These are phyloP conservation scores for Oidium heveae DNA, from an alignment of 2,329 filamentous ascomycete species.

Conservation along the genomic window DNA sequence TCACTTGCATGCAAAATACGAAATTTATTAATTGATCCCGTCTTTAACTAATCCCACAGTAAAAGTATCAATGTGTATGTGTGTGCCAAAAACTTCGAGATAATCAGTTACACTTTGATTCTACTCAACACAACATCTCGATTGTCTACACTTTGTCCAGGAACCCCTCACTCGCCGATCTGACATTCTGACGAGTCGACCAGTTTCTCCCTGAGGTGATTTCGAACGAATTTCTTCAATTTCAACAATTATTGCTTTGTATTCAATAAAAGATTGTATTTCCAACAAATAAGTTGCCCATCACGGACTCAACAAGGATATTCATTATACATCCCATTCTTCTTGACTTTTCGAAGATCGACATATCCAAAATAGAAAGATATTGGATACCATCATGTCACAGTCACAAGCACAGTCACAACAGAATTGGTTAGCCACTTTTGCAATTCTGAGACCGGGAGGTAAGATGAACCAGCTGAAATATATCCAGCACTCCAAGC, in stretches of 20 bases:
- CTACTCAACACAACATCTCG: background rate
- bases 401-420: conserved; percentile 18
- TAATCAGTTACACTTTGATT: background rate
- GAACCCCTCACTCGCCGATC: conserved; percentile 6
- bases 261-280: background rate
- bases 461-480: conserved; percentile 31
- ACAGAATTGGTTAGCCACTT: conserved; percentile 60
- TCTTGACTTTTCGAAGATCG: conserved; percentile 6
- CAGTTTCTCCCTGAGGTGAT: background rate
- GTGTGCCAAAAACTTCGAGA: background rate
- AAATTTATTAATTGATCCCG: too few relatives aligned
- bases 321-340: conserved; percentile 2
- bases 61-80: background rate
- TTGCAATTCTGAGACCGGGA: conserved; percentile 81
- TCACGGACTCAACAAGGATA: conserved; percentile 24
- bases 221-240: background rate
- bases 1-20: background rate
- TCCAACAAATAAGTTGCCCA: conserved; percentile 20
- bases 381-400: conserved; percentile 37
- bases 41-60: background rate
- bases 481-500: conserved; percentile 8
- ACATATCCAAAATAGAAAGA: conserved; percentile 17
- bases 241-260: background rate
- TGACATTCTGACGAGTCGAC: conserved; percentile 1
- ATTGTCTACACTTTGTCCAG: conserved; percentile 4